Conservation (phyloP, 208 protist species). For the Wallacemonas sp. region DNA sequence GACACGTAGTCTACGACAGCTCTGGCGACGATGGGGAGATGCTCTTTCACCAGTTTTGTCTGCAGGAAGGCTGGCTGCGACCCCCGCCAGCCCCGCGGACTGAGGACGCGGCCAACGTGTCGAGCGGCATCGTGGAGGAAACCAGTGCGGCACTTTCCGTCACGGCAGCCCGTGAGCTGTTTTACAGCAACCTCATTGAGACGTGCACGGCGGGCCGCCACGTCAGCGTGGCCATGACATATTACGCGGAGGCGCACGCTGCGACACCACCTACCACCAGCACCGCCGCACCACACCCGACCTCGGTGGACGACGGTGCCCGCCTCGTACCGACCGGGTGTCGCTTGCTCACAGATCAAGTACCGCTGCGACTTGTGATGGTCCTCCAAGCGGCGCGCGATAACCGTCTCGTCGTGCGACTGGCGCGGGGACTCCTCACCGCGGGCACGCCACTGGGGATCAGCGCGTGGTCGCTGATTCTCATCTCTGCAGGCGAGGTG, state of each 20-base stretch:
- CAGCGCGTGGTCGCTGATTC: slow-evolving; percentile 65
- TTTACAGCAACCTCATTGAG: slow-evolving; percentile 62
- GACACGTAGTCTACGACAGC: slow-evolving; percentile 52
- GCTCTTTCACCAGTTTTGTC: slow-evolving; percentile 54
- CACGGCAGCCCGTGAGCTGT: slow-evolving; percentile 20
- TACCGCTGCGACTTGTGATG: slow-evolving; percentile 46
- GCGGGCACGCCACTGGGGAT: slow-evolving; percentile 23
- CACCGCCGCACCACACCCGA: not conserved
- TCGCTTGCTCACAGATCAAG: slow-evolving; percentile 25
- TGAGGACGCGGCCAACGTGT: not conserved
- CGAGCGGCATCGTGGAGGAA: slow-evolving; percentile 10
- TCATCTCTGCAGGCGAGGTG: slow-evolving; percentile 62
- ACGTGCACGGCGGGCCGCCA: slow-evolving; percentile 58
- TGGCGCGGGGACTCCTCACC: slow-evolving; percentile 42
- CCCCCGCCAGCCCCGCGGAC: not conserved
- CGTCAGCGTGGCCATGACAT: slow-evolving; percentile 37
- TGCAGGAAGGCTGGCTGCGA: not conserved
- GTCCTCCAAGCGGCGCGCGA: slow-evolving; percentile 50
- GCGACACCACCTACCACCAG: not conserved
- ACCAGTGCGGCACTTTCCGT: not conserved
- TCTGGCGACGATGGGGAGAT: slow-evolving; percentile 73
- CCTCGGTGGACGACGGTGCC: not conserved
- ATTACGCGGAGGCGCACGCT: slow-evolving; percentile 42
- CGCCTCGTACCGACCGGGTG: not conserved
- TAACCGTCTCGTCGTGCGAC: slow-evolving; percentile 41